Base-by-base conservation (phyloP, 768 basidiomycete genomes). In the Podaxis carcinomalis region DNA sequence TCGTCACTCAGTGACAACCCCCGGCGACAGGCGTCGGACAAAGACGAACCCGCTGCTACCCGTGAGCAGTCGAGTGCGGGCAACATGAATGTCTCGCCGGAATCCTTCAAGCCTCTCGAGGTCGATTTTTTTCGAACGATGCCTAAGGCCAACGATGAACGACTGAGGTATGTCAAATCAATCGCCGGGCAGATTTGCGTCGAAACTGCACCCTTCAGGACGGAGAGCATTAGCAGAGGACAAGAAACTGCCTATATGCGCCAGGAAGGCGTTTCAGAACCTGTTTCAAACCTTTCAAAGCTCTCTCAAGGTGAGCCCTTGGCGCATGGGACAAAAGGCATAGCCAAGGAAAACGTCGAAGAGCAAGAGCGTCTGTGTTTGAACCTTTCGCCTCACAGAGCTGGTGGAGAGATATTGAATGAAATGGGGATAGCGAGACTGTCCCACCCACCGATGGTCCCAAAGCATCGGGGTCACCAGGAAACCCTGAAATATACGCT, bases 211-310 rank as follows among this genome's bases (percentile, higher is more conserved):
- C 23, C 10, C 23, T 2, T 10, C 35, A n/a, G 47, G 25, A 4
- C 14, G 19, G 37, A 27, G 11, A 16, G 14, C 11, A 10, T 6
- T 9, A 16, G 13, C 14, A 1, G 40, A 28, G 23, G 21, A 23
- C 28, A 10, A 10, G 28, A 27, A 57, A 35, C 14, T 13, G 57
- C 57, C 50, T 57, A 57, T 57, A 57, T 50, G 57, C 57, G 19
- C 23, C 57, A 37, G 9, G 21, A 21, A 39, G n/a, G 5, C 21
- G 35, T 14, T 10, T 10, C 21, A 10, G 46, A 25, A 35, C 35
- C 36, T 35, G 11, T 7, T 36, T 14, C 32, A 28, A 14, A 39
- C 2, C 13, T 19, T 25, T n/a, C 13, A 9, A 11, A 37, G 47
- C 25, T 19, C 35, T n/a, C 23, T 9, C 19, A 36, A 23, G 35